phyloP scores from a whole-genome alignment of 345 rosid species.

The Firmiana major region DNA sequence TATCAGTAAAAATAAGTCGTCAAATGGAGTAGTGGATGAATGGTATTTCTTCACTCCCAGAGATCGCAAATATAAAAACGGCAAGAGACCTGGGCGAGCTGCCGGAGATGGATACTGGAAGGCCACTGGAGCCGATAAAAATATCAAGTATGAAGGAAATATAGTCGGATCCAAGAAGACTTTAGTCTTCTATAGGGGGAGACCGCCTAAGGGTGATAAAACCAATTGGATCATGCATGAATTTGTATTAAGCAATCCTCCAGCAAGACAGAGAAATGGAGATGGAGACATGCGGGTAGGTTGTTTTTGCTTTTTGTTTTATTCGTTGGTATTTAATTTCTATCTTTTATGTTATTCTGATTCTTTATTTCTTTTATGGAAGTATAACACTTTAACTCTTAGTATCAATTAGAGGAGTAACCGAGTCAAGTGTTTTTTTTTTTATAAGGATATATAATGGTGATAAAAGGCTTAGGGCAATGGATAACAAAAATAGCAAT shows the following conservation, averaged over 20 bases:
- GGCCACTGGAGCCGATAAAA: background rate
- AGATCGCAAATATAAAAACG: background rate
- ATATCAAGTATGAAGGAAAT: accelerated
- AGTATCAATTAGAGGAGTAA: too few relatives aligned
- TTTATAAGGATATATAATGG: too few relatives aligned
- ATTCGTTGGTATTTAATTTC: too few relatives aligned
- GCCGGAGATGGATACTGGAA: background rate
- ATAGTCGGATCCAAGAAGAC: background rate
- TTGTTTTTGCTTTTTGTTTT: too few relatives aligned
- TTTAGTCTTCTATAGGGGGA: background rate
- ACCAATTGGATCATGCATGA: background rate
- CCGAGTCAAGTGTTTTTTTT: too few relatives aligned
- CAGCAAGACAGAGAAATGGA: background rate
- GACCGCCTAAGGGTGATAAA: background rate
- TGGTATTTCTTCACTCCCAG: background rate
- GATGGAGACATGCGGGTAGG: background rate
- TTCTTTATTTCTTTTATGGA: too few relatives aligned
- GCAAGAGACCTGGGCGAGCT: background rate
- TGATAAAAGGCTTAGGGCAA: too few relatives aligned
- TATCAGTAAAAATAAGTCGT: background rate
- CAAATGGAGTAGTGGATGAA: background rate
- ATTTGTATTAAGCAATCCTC: background rate
- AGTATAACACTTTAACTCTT: too few relatives aligned
- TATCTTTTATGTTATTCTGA: too few relatives aligned
- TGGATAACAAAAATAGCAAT: too few relatives aligned